A percentile compares a stretch with the other conserved stretches of the same genome.
phyloP scores from a whole-genome alignment of 495 filamentous ascomycete genomes.

The Podospora pseudoanserina region DNA sequence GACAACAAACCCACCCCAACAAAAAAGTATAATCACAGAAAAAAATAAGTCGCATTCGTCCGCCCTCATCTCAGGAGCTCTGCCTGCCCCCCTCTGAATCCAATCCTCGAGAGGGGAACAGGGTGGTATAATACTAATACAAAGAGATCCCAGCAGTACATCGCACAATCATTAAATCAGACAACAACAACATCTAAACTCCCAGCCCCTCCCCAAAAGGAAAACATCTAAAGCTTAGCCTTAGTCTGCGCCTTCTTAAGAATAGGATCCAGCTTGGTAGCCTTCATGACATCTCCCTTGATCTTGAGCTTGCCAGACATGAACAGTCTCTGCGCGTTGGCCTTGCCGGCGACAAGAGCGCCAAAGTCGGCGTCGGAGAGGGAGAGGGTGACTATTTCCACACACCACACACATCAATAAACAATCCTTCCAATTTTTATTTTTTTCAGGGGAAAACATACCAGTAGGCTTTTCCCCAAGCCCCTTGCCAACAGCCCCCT shows the following conservation, averaged over 20 bases:
- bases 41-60: neutral
- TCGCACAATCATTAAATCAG: constrained; percentile 7
- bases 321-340: constrained; percentile 91
- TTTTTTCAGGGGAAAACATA: constrained; percentile 39
- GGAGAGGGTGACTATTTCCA: constrained; percentile 65
- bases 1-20: neutral
- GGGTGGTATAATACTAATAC: constrained; percentile 18
- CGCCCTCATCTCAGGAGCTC: neutral
- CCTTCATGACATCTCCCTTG: constrained; percentile 98
- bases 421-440: neutral
- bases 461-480: constrained; percentile 75
- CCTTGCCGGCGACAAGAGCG: constrained; percentile 78
- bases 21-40: neutral
- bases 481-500: constrained; percentile 77
- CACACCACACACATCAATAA: constrained; percentile 9
- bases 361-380: constrained; percentile 85
- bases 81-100: neutral
- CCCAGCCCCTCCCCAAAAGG: neutral
- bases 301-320: constrained; percentile 97
- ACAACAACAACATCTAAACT: neutral
- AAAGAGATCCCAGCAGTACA: neutral
- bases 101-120: neutral
- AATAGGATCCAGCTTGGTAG: constrained; percentile 92
- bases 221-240: constrained; percentile 68
- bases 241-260: constrained; percentile 81